Percentiles rank a stretch among this genome's conserved stretches.
These are phyloP conservation scores for Colletotrichum theobromicola DNA, from an alignment of 2,329 filamentous ascomycete species.

Conservation along the genomic window DNA sequence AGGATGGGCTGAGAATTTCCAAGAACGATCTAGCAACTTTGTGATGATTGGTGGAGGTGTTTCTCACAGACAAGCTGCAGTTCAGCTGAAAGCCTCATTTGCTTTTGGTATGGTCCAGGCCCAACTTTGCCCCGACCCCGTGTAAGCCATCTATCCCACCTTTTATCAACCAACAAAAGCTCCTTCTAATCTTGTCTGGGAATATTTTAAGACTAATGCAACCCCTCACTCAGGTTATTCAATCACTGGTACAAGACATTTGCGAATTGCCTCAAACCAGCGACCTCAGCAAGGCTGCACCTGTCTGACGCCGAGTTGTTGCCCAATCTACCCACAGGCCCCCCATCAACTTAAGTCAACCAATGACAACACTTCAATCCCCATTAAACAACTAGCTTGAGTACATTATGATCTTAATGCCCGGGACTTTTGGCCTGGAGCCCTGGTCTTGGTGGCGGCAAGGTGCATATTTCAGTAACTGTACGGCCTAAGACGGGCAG, in stretches of 20 bases:
- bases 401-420: neutral
- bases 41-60: neutral
- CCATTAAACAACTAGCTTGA: neutral
- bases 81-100: slow-evolving; percentile 8
- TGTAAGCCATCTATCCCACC: neutral
- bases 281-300: neutral
- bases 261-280: neutral
- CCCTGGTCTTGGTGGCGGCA: neutral
- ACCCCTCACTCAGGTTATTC: neutral
- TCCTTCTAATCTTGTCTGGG: neutral
- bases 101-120: neutral
- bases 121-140: slow-evolving; percentile 1
- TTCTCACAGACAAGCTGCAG: neutral
- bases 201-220: neutral
- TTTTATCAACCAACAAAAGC: neutral
- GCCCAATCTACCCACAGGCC: neutral
- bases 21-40: neutral
- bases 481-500: neutral
- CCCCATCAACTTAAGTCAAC: neutral
- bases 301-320: neutral
- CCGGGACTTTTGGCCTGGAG: neutral
- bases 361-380: neutral
- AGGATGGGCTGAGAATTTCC: neutral
- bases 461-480: neutral
- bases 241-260: neutral